A percentile compares a stretch with the other conserved stretches of the same genome.
These are phyloP conservation scores for Rhizopogon rudus DNA, from an alignment of 768 basidiomycete species.

Conservation along the genomic window DNA sequence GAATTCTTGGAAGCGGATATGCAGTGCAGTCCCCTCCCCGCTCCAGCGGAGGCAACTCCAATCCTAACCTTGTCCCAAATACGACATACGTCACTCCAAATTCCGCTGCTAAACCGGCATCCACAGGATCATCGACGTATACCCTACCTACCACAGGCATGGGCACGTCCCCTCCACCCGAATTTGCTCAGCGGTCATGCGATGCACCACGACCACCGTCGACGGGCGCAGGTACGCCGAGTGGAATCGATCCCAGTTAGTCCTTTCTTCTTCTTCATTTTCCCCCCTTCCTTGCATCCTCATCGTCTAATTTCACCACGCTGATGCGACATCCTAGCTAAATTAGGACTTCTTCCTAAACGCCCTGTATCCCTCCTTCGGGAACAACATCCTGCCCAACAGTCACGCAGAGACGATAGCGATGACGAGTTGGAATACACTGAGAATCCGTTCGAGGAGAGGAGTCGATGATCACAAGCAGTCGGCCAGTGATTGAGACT, in stretches of 20 bases:
- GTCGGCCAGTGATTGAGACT: no score
- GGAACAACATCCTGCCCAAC: constrained; percentile 20
- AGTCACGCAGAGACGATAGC: constrained; percentile 24
- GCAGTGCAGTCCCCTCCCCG: not conserved
- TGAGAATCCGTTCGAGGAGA: constrained; percentile 72
- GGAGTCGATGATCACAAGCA: no score
- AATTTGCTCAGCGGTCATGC: not conserved
- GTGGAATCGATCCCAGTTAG: constrained; percentile 29
- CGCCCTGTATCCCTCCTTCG: constrained; percentile 59
- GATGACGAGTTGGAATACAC: constrained; percentile 65
- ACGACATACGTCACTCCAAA: not conserved
- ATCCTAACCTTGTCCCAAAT: not conserved
- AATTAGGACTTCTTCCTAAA: constrained; percentile 69
- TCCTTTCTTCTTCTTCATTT: not conserved
- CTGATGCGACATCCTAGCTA: constrained; percentile 34
- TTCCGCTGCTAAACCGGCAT: not conserved
- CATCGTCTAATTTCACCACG: not conserved
- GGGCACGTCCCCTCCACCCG: not conserved
- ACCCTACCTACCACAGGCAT: not conserved
- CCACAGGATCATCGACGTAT: not conserved
- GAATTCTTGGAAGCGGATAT: not conserved
- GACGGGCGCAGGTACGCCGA: constrained; percentile 16
- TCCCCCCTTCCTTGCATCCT: not conserved
- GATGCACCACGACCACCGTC: constrained; percentile 12
- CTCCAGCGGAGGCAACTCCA: not conserved